Evolutionary conservation across 2,329 filamentous ascomycete genomes (phyloP).

Genomic region (Magnaporthiopsis incrustans): DNA sequence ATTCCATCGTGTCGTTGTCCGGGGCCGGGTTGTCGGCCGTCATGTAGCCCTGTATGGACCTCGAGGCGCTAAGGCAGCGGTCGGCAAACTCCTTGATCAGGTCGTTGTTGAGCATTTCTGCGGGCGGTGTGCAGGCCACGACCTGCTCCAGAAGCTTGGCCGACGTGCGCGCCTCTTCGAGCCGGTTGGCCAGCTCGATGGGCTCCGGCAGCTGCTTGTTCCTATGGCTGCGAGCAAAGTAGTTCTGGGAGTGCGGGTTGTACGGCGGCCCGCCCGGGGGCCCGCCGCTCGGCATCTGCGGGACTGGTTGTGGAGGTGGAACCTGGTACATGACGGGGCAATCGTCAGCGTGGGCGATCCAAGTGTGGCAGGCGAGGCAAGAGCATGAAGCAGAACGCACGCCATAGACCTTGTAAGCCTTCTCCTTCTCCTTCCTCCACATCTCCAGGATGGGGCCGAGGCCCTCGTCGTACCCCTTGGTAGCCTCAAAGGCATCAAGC

Average conservation of each 20-base stretch:
- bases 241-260: conserved; percentile 42
- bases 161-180: conserved; percentile 86
- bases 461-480: conserved; percentile 67
- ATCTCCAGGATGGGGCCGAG: conserved; percentile 65
- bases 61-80: conserved; percentile 72
- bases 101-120: conserved; percentile 74
- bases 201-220: conserved; percentile 51
- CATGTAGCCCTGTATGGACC: conserved; percentile 82
- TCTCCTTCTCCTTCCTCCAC: conserved; percentile 84
- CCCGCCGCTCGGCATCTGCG: conserved; percentile 19
- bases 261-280: conserved; percentile 34
- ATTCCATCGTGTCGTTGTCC: conserved; percentile 90
- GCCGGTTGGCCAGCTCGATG: conserved; percentile 68
- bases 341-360: not conserved
- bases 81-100: conserved; percentile 87
- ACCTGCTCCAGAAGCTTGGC: conserved; percentile 90
- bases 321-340: too few species aligned
- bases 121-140: conserved; percentile 71
- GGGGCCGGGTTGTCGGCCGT: conserved; percentile 67
- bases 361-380: not conserved
- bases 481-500: conserved; percentile 66
- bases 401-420: conserved; percentile 43
- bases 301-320: conserved; percentile 4
- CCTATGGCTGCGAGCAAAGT: conserved; percentile 45
- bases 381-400: conserved; percentile 26